Conservation (phyloP, 371 early-diverging fungal species). For the Rhizopus microsporus region DNA sequence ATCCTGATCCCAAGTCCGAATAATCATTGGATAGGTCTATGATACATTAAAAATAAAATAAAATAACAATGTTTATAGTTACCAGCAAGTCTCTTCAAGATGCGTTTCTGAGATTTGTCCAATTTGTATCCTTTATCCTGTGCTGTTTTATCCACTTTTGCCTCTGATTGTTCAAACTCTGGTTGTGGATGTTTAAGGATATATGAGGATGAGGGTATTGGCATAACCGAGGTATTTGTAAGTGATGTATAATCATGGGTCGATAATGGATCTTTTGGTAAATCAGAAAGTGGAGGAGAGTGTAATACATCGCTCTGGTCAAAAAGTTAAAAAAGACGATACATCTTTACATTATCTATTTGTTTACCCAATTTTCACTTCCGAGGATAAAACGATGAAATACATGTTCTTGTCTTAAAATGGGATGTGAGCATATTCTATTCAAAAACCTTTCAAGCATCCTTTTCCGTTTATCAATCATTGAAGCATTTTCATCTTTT, state of each 20-base stretch:
- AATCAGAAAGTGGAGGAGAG: slow-evolving; percentile 55
- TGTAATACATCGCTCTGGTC: slow-evolving; percentile 8
- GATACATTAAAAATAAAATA: not conserved
- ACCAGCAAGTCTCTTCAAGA: slow-evolving; percentile 62
- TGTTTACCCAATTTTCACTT: slow-evolving; percentile 57
- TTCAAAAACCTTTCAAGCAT: slow-evolving; percentile 89
- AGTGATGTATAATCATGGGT: slow-evolving; percentile 22
- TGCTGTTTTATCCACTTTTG: slow-evolving; percentile 63
- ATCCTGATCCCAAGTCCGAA: slow-evolving; percentile 82
- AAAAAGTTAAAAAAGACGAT: not conserved
- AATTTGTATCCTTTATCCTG: slow-evolving; percentile 55
- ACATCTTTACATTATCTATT: not conserved
- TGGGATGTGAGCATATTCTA: slow-evolving; percentile 81
- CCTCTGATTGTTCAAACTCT: slow-evolving; percentile 66
- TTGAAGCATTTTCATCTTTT: slow-evolving; percentile 80
- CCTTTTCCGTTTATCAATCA: slow-evolving; percentile 86
- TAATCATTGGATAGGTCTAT: slow-evolving; percentile 65
- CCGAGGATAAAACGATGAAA: slow-evolving; percentile 87
- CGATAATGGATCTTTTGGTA: slow-evolving; percentile 62
- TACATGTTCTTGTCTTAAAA: slow-evolving; percentile 79
- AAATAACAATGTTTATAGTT: slow-evolving; percentile 5
- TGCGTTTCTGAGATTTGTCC: slow-evolving; percentile 62
- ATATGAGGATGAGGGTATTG: slow-evolving; percentile 47
- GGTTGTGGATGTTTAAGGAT: slow-evolving; percentile 65
- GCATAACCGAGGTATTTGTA: slow-evolving; percentile 27